Evolutionary conservation across 2,329 filamentous ascomycete genomes (phyloP), one percentile per base, ranked within the genome.

Genomic region (Lasiodiplodia citricola): DNA sequence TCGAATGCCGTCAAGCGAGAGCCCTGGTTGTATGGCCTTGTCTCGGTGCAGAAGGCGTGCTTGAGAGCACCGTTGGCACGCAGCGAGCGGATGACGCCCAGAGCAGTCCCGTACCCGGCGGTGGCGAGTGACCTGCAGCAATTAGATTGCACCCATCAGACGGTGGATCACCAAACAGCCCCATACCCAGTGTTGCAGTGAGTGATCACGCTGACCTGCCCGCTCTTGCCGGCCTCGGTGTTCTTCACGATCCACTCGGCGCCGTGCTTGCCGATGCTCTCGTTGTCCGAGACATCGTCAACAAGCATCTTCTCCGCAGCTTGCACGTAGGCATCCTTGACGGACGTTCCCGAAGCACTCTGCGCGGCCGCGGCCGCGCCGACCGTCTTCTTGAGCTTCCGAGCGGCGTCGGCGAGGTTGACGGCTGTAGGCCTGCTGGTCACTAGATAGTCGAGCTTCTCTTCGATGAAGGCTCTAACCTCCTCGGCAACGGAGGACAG

Each of bases 21-120:
- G 67, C 96, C 96, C 83, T 99, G 96, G 83, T 99, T 99, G 82
- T 99, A 99, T 0, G 96, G 96, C 41, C 96, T 88, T 2, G 96
- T 99, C 83, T 99, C 96, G 60, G 95, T 97, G 84, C 95, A 99
- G 83, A 93, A 99, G 50, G 94, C 95, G 76, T 94, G 94, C 71
- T 89, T 86, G 28, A 99, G 86, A 7, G 88, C 84, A 5, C 86
- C 84, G 68, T 85, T 85, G 14, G 87, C 81, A 75, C 92, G 88
- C 5, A 99, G 85, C 4, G 92, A 93, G 68, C 96, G 92, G 73
- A 99, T 94, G 63, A 99, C 96, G 25, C 96, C 96, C 2, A 99
- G 85, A 0, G 96, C 96, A 13, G 96, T 99, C 64, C 96, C 96
- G 77, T 98, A 97, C n/a, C 96, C 96, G 18, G 96, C 97, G 1